phyloP scores from a whole-genome alignment of 1,284 basidiomycete species.

The Spongispora temasekensis region DNA sequence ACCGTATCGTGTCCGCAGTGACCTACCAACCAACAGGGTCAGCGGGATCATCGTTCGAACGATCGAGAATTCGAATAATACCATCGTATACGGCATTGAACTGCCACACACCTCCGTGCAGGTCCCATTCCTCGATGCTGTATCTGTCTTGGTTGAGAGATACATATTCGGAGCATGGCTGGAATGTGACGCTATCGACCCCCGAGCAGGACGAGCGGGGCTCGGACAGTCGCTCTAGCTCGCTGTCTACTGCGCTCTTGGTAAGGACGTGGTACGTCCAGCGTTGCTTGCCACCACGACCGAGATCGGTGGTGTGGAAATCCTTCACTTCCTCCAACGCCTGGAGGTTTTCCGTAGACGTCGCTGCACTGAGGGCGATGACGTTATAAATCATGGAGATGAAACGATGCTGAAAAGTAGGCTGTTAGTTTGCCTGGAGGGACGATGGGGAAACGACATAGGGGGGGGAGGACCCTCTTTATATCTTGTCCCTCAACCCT shows the following conservation, averaged over 20 bases:
- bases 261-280: slow-evolving; percentile 58
- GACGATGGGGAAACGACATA: slow-evolving; percentile 15
- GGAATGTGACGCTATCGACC: slow-evolving; percentile 56
- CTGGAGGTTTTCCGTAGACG: slow-evolving; percentile 47
- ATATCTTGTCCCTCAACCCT: slow-evolving; percentile 8
- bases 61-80: slow-evolving; percentile 25
- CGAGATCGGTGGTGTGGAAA: slow-evolving; percentile 59
- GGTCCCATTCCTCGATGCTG: slow-evolving; percentile 52
- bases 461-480: slow-evolving; percentile 21
- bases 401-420: slow-evolving; percentile 6
- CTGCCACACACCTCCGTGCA: slow-evolving; percentile 55
- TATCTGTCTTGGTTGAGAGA: slow-evolving; percentile 56
- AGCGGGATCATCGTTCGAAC: slow-evolving; percentile 5
- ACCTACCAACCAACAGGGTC: slow-evolving; percentile 35
- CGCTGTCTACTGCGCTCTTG: slow-evolving; percentile 48
- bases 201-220: slow-evolving; percentile 40
- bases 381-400: slow-evolving; percentile 37
- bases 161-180: slow-evolving; percentile 56
- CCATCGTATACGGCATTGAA: slow-evolving; percentile 67
- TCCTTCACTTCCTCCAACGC: slow-evolving; percentile 54
- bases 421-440: slow-evolving; percentile 8
- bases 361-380: slow-evolving; percentile 46
- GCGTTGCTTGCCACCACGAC: slow-evolving; percentile 48
- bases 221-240: slow-evolving; percentile 43
- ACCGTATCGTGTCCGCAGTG: slow-evolving; percentile 63